Conservation (phyloP, 495 filamentous ascomycete genomes). For the Parmelia sp. region DNA sequence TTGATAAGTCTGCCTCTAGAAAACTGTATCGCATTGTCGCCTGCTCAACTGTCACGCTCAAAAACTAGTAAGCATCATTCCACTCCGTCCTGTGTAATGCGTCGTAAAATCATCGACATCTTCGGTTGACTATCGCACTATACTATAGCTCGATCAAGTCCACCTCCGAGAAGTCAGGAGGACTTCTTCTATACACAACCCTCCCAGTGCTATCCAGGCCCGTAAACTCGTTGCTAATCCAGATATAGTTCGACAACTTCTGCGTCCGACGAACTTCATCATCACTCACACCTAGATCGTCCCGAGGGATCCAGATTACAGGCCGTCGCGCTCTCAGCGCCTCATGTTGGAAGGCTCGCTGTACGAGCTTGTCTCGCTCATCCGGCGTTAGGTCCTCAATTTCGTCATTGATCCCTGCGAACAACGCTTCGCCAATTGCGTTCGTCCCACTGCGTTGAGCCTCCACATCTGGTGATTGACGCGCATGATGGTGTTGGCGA, state of each 20-base stretch:
- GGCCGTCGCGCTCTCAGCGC: slow-evolving; percentile 81
- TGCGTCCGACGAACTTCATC: slow-evolving; percentile 80
- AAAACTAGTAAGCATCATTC: not conserved
- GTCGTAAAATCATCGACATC: not conserved
- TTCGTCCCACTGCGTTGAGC: slow-evolving; percentile 50
- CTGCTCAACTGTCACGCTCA: not conserved
- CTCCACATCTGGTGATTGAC: slow-evolving; percentile 47
- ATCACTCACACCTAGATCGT: slow-evolving; percentile 83
- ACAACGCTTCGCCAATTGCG: slow-evolving; percentile 68
- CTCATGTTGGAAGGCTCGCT: slow-evolving; percentile 84
- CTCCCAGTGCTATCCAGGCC: slow-evolving; percentile 75
- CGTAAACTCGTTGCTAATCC: slow-evolving; percentile 90
- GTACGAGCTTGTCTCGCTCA: slow-evolving; percentile 80
- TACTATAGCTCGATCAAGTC: slow-evolving; percentile 70
- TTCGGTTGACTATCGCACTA: not conserved
- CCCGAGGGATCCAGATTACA: slow-evolving; percentile 89
- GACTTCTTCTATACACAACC: slow-evolving; percentile 81
- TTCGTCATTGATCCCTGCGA: slow-evolving; percentile 79
- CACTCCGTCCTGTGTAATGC: not conserved
- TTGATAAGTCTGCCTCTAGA: too few relatives aligned
- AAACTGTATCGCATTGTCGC: not conserved
- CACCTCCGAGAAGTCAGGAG: slow-evolving; percentile 86
- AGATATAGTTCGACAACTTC: slow-evolving; percentile 72
- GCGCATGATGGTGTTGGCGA: slow-evolving; percentile 11
- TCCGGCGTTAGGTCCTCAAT: slow-evolving; percentile 91